Conservation (phyloP, 163 green algal species). For the Prototheca wickerhamii region DNA sequence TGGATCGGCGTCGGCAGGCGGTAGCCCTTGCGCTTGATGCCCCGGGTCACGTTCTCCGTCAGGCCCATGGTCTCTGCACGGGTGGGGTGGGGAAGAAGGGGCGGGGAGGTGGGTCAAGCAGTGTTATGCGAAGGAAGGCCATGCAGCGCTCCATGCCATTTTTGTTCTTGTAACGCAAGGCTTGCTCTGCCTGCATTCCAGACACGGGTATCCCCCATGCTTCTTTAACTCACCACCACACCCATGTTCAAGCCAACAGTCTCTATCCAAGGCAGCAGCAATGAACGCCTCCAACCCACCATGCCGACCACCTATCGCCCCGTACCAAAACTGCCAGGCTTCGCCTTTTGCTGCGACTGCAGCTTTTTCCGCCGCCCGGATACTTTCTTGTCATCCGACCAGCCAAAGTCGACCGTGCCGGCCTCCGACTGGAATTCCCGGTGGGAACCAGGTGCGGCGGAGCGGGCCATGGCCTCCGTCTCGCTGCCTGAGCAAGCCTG, state of each 20-base stretch:
- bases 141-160: background rate
- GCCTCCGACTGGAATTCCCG: background rate
- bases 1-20: constrained; percentile 96
- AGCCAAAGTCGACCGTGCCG: constrained; percentile 50
- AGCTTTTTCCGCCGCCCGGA: constrained; percentile 39
- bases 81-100: background rate
- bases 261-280: too few species aligned
- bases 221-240: too few species aligned
- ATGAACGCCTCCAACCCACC: background rate
- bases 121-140: background rate
- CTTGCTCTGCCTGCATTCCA: too few species aligned
- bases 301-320: background rate
- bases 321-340: constrained; percentile 60
- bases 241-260: too few species aligned
- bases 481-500: too few species aligned
- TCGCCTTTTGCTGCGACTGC: constrained; percentile 40
- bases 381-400: constrained; percentile 33
- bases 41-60: constrained; percentile 45
- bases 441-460: too few species aligned
- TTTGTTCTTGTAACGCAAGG: background rate
- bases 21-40: constrained; percentile 90
- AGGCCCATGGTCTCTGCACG: constrained; percentile 75
- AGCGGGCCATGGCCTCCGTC: too few species aligned
- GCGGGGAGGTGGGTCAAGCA: background rate
- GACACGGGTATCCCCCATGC: too few species aligned